phyloP scores from a whole-genome alignment of 495 filamentous ascomycete genomes.

The Trichoderma erinaceum region DNA sequence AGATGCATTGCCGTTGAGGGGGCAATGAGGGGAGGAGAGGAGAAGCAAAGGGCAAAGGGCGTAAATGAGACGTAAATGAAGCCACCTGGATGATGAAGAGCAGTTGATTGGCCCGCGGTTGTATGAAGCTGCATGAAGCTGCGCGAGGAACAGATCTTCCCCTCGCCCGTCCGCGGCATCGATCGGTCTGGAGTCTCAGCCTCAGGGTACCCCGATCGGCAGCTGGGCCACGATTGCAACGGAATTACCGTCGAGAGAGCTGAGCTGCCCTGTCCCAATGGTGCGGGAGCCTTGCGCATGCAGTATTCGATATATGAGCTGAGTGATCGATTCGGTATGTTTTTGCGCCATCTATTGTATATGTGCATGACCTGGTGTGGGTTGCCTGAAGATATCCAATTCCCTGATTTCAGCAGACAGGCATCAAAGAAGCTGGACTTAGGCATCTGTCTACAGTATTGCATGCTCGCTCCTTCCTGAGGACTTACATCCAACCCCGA shows the following conservation, averaged over 20 bases:
- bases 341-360: neutral
- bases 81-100: neutral
- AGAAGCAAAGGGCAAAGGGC: neutral
- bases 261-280: neutral
- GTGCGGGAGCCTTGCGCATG: neutral
- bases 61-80: neutral
- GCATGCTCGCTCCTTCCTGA: too few species aligned
- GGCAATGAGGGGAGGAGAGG: neutral
- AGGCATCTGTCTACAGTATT: neutral
- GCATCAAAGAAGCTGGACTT: neutral
- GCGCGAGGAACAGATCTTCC: too few species aligned
- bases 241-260: neutral
- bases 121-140: neutral
- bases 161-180: neutral
- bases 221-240: neutral
- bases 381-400: neutral
- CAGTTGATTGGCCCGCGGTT: neutral
- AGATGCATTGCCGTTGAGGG: neutral
- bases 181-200: conserved; percentile 2
- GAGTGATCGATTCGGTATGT: neutral
- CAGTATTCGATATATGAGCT: neutral
- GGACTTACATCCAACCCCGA: too few species aligned
- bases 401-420: neutral
- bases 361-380: neutral
- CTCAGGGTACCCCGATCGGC: neutral